Percentiles rank a stretch among this genome's conserved stretches.
phyloP scores from a whole-genome alignment of 306 rosid species.

The Citrullus amarus region DNA sequence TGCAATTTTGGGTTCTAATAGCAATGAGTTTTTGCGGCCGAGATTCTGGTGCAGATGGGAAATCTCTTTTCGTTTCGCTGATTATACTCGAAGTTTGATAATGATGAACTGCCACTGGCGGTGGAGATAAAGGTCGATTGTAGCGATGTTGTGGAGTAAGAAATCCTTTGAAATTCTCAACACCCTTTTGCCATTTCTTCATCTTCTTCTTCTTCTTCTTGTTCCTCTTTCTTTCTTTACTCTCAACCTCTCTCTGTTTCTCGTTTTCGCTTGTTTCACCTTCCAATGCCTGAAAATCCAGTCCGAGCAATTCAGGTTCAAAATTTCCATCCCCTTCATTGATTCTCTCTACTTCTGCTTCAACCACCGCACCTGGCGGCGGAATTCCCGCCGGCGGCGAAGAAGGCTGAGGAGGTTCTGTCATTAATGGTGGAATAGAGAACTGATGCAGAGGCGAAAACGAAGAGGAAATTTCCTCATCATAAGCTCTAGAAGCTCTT shows the following conservation, averaged over 20 bases:
- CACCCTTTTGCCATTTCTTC: conserved; percentile 41
- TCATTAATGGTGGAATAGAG: not conserved
- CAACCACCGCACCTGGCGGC: not conserved
- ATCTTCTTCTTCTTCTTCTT: conserved; percentile 57
- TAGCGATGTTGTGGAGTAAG: conserved; percentile 12
- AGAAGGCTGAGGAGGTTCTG: not conserved
- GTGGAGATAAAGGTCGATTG: conserved; percentile 8
- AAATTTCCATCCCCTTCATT: not conserved
- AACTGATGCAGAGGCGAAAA: conserved; percentile 1
- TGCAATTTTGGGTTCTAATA: conserved; percentile 12
- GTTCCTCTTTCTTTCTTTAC: conserved; percentile 44
- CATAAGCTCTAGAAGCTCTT: conserved; percentile 19
- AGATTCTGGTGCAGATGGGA: not conserved
- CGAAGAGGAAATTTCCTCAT: conserved; percentile 9
- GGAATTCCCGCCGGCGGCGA: conserved; percentile 1
- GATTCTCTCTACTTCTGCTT: not conserved
- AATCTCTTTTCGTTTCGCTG: conserved; percentile 24
- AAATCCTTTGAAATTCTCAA: conserved; percentile 38
- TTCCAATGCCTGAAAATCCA: conserved; percentile 11
- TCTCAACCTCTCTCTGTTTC: conserved; percentile 30
- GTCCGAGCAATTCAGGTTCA: not conserved
- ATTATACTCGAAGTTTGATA: conserved; percentile 34
- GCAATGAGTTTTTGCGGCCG: not conserved
- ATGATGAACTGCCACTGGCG: conserved; percentile 27
- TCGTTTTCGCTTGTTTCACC: conserved; percentile 21